Evolutionary conservation across 441 rosid species (phyloP), one percentile per base, ranked within the genome.

Genomic region (Adansonia rubrostipa): DNA sequence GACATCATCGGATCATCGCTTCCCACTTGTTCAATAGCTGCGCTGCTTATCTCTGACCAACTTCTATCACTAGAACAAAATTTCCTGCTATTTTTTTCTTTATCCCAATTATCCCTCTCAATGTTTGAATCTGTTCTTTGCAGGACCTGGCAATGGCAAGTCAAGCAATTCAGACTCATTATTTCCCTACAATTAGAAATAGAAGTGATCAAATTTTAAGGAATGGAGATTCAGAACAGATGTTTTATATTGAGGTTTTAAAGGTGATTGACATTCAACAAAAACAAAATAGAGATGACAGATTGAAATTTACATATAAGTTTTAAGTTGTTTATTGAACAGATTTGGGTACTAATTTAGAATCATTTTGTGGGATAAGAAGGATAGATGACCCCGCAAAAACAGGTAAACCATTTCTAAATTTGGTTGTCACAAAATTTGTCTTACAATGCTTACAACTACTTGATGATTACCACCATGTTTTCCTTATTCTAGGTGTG

Each of bases 131-230:
- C 67, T 13, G 40, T 62, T 62, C 67, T 62, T 13, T 28, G 28
- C n/a, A 62, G 67, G 17, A 24, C 33, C 14, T 33, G 67, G 67
- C 42, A 62, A 33, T 33, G 67, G 44, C 42, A 62, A 28, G n/a
- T 62, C 44, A 62, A 62, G 44, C 67, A 62, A 22, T 62, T 28
- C 44, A 62, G 67, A 62, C 67, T 62, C 44, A 62, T 61, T 61
- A 14, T 10, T 51, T 51, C n/a, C 40, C 40, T 36, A 36, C 40
- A 36, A 36, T 36, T 51, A 11, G 56, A 51, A 51, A n/a, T 58
- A 58, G 11, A 61, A 24, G 42, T 61, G 40, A 61, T 61, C 4
- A 5, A 28, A 24, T 22, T 36, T 36, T 36, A 61, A 61, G 40
- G 65, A 24, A 10, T 62, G 44, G 66, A 6, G 40, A 62, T 62